Conservation (phyloP, 2,329 filamentous ascomycete genomes). For the Xylaria sp. region DNA sequence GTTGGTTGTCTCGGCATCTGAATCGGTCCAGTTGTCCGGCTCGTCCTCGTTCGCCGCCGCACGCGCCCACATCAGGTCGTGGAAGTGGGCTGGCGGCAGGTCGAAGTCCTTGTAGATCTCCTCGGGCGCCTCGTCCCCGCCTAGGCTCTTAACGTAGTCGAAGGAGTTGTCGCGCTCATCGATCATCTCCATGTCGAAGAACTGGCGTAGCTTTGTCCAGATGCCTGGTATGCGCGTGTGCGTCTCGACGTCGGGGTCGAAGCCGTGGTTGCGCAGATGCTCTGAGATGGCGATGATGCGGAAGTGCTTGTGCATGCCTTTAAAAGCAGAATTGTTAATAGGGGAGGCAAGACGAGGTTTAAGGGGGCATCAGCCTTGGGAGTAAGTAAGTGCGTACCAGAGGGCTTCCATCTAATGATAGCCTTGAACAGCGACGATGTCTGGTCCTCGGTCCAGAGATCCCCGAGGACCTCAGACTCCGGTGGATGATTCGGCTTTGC, state of each 20-base stretch:
- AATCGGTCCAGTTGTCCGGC: conserved; percentile 60
- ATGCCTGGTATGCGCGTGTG: conserved; percentile 93
- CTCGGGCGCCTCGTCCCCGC: conserved; percentile 55
- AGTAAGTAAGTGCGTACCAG: conserved; percentile 64
- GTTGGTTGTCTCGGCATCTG: conserved; percentile 50
- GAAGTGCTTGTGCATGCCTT: conserved; percentile 93
- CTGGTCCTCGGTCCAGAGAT: conserved; percentile 95
- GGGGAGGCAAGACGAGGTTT: not conserved
- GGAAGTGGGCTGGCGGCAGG: conserved; percentile 63
- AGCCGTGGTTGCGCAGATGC: conserved; percentile 82
- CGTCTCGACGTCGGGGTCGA: conserved; percentile 73
- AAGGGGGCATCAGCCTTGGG: no score
- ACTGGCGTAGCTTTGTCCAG: conserved; percentile 84
- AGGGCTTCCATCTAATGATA: conserved; percentile 95
- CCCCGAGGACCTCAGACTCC: conserved; percentile 60
- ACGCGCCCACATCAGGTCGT: conserved; percentile 60
- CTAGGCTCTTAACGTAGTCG: conserved; percentile 52
- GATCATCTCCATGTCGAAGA: conserved; percentile 87
- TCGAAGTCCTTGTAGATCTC: conserved; percentile 75
- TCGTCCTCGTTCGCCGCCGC: conserved; percentile 60
- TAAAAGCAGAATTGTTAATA: conserved; percentile 12
- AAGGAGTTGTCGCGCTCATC: conserved; percentile 81
- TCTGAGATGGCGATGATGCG: conserved; percentile 88
- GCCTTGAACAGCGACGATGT: conserved; percentile 92
- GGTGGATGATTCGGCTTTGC: conserved; percentile 53